A percentile compares a stretch with the other conserved stretches of the same genome.
These are phyloP conservation scores for Solanum appendiculatum DNA, from an alignment of 257 asterid species.

Conservation along the genomic window DNA sequence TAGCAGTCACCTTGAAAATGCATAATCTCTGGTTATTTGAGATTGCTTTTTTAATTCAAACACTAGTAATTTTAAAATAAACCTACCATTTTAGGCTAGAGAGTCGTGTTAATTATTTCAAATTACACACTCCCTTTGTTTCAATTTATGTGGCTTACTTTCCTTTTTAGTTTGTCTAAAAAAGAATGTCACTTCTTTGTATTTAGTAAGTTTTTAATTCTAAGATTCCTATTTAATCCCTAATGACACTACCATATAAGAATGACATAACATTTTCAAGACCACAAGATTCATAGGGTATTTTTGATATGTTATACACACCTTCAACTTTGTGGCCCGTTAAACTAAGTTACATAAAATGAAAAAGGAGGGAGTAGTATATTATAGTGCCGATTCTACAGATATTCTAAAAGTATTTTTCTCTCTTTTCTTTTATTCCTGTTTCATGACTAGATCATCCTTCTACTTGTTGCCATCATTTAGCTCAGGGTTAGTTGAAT, in stretches of 20 bases:
- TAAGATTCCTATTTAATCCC: not conserved
- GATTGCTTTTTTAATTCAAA: not conserved
- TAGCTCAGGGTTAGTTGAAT: no score
- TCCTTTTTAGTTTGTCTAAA: not conserved
- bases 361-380: no score
- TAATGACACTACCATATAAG: not conserved
- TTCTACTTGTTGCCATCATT: no score
- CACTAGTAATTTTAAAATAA: not conserved
- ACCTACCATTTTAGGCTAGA: not conserved
- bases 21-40: not conserved
- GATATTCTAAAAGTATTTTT: no score
- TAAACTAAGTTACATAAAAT: no score
- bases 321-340: no score
- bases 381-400: no score
- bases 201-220: not conserved
- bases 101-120: not conserved
- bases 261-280: not conserved
- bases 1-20: not conserved
- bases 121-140: not conserved
- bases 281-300: no score
- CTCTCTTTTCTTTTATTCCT: no score
- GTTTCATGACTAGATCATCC: no score
- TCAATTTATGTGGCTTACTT: not conserved
- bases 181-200: not conserved
- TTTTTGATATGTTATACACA: no score